A percentile compares a stretch with the other conserved stretches of the same genome.
Evolutionary conservation across 768 basidiomycete genomes (phyloP).

Genomic region (Mycena venus): DNA sequence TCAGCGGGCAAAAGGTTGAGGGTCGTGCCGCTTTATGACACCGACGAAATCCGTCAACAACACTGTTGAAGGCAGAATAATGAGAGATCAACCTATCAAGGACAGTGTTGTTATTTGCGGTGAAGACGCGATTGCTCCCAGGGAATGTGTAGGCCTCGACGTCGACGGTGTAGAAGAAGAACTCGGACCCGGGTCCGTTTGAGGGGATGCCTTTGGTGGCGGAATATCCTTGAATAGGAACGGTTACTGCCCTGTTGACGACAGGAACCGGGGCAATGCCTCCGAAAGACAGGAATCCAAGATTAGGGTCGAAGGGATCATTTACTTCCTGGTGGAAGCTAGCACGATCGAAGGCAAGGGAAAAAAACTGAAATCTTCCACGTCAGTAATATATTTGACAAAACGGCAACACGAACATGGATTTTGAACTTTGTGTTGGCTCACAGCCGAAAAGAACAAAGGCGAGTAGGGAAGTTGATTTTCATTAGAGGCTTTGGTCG

Average conservation of each 20-base stretch:
- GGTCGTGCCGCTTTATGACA: conserved; percentile 38
- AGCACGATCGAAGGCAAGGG: conserved; percentile 39
- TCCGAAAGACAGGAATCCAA: conserved; percentile 41
- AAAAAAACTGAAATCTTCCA: conserved; percentile 26
- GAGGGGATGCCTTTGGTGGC: conserved; percentile 30
- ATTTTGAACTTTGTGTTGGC: conserved; percentile 25
- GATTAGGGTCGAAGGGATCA: conserved; percentile 34
- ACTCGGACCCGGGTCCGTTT: conserved; percentile 18
- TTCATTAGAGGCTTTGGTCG: conserved; percentile 23
- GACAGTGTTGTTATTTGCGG: conserved; percentile 29
- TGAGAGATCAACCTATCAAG: conserved; percentile 16
- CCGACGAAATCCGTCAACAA: no score
- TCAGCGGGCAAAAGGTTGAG: conserved; percentile 36
- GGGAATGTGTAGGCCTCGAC: conserved; percentile 36
- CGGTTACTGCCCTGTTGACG: conserved; percentile 25
- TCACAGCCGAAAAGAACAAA: conserved; percentile 21
- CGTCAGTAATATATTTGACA: background rate
- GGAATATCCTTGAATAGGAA: conserved; percentile 37
- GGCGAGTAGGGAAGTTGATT: conserved; percentile 26
- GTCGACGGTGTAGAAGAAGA: conserved; percentile 38
- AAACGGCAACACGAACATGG: conserved; percentile 19
- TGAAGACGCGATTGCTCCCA: conserved; percentile 18
- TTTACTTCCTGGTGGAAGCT: conserved; percentile 33
- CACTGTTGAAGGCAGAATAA: background rate
- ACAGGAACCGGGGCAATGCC: conserved; percentile 40